Conservation (phyloP, 768 basidiomycete species). For the Tulasnella sp. region DNA sequence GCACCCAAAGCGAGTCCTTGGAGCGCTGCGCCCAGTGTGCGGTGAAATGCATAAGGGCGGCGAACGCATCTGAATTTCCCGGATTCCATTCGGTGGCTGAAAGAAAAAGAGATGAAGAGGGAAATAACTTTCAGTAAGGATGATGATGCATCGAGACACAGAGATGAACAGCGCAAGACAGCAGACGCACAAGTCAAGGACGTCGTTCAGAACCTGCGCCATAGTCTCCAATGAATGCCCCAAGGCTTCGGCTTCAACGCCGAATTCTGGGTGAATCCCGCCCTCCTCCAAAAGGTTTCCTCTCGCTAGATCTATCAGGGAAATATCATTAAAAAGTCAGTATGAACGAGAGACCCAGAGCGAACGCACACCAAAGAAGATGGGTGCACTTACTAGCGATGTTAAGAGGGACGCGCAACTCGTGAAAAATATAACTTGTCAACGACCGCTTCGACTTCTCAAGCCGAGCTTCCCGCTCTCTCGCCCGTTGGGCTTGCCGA, state of each 20-base stretch:
- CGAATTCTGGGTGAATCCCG: conserved; percentile 12
- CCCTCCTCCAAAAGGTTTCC: too few species aligned
- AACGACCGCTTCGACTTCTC: conserved; percentile 46
- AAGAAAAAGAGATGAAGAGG: not conserved
- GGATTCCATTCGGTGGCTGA: conserved; percentile 48
- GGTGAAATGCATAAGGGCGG: conserved; percentile 53
- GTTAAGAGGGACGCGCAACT: conserved; percentile 55
- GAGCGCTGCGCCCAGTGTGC: conserved; percentile 48
- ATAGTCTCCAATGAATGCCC: conserved; percentile 48
- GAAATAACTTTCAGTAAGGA: not conserved
- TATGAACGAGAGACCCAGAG: not conserved
- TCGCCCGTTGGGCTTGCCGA: conserved; percentile 60
- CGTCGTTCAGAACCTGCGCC: conserved; percentile 52
- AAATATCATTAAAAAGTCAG: too few species aligned
- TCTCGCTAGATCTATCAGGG: too few species aligned
- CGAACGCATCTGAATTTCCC: conserved; percentile 50
- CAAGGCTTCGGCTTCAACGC: conserved; percentile 52
- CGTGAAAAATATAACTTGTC: conserved; percentile 56
- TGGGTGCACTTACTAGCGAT: conserved; percentile 45
- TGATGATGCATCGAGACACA: not conserved
- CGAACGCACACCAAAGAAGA: too few species aligned
- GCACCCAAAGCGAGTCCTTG: conserved; percentile 44
- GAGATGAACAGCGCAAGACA: not conserved
- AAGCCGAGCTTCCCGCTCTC: conserved; percentile 71
- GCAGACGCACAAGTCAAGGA: conserved; percentile 43